These are phyloP conservation scores for Pharnaceum exiguum DNA, from an alignment of 148 eudicot genomes.

Conservation along the genomic window DNA sequence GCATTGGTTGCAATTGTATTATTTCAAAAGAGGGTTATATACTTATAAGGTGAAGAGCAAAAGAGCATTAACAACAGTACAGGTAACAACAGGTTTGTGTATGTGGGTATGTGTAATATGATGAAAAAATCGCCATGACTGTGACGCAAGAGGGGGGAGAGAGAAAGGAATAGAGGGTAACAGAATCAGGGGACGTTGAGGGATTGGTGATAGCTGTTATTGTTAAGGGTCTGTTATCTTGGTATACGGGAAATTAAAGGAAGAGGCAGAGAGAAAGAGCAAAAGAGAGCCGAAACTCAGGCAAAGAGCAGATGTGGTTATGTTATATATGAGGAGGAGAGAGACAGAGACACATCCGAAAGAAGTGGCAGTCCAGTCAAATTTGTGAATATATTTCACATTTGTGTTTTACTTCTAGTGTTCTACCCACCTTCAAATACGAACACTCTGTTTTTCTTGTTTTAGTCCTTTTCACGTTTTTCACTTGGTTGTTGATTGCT, in stretches of 20 bases:
- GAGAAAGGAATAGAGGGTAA: neutral
- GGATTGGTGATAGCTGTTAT: too few species aligned
- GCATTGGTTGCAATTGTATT: conserved; percentile 8
- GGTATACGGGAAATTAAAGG: conserved; percentile 8
- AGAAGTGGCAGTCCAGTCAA: conserved; percentile 11
- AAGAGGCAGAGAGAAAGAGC: neutral
- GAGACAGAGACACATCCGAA: neutral
- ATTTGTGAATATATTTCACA: neutral
- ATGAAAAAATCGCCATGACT: neutral
- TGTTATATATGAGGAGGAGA: neutral
- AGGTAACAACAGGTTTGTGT: neutral
- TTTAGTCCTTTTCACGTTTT: too few species aligned
- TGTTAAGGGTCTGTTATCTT: conserved; percentile 13
- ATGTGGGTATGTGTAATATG: neutral
- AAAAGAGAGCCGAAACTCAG: neutral
- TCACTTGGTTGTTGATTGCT: too few species aligned
- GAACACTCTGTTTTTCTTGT: too few species aligned
- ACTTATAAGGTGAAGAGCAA: neutral
- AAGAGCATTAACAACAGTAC: neutral
- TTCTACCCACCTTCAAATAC: too few species aligned
- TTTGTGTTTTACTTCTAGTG: too few species aligned
- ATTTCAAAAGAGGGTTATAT: too few species aligned
- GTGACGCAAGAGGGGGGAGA: neutral
- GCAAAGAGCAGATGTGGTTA: neutral
- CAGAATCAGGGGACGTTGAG: neutral